Base-by-base conservation (phyloP, 2,329 filamentous ascomycete genomes). In the Nemania diffusa region DNA sequence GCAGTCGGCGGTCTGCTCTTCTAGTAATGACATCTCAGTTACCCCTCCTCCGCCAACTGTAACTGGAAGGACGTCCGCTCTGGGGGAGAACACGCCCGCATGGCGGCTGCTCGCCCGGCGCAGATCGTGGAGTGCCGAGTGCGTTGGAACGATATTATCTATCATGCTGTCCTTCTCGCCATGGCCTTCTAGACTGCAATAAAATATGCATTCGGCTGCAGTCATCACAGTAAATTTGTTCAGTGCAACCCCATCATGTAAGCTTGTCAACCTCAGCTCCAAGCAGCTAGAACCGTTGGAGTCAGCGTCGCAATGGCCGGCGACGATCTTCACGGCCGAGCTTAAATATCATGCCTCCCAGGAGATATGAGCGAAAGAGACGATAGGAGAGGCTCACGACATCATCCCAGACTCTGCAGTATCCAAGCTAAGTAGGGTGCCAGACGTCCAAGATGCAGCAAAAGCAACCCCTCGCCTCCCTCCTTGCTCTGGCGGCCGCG, bases 111-210 rank as follows among this genome's bases (percentile, higher is more conserved):
- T n/a, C n/a, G n/a, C n/a, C n/a, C n/a, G 6, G 5, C 9, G 8
- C 8, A 24, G 44, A 15, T 11, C 29, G 15, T 20, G 20, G 32
- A 56, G 37, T 22, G 37, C 59, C 51, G 57, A 34, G 5, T 29
- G 37, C 37, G 48, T 50, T 59, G 13, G 46, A n/a, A 48, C n/a
- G 59, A 56, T 4, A 37, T 57, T 51, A 32, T 57, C 3, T 42
- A 42, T 24, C 17, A 26, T n/a, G 51, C 34, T 24, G 11, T 5
- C 20, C 26, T 15, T 24, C 20, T 40, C 37, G 40, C 52, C 17
- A 57, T 20, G 53, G 34, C 61, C 57, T 44, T 64, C 65, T 64
- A 64, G 68, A 66, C 52, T 69, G 62, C 68, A 69, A 69, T 69
- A 69, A 46, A 63, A 57, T 51, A 70, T 68, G 65, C 65, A 70